These are phyloP conservation scores for Venturia oleaginea DNA, from an alignment of 2,329 filamentous ascomycete species.

Conservation along the genomic window DNA sequence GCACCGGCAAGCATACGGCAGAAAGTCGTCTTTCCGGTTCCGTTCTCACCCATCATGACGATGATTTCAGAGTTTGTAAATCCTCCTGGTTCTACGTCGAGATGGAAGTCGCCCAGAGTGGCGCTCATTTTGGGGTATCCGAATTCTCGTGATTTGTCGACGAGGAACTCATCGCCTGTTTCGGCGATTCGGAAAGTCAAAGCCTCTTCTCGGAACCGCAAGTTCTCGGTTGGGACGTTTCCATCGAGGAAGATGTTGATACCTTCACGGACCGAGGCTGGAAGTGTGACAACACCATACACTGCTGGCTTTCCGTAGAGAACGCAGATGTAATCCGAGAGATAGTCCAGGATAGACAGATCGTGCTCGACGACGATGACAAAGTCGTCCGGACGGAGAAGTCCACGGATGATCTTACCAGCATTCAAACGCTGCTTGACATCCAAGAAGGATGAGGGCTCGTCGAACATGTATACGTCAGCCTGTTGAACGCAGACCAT, in stretches of 20 bases:
- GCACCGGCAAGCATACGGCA: constrained; percentile 91
- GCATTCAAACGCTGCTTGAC: constrained; percentile 97
- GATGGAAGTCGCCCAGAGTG: constrained; percentile 79
- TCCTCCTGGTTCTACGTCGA: constrained; percentile 69
- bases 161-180: constrained; percentile 76
- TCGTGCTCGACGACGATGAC: constrained; percentile 99
- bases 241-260: constrained; percentile 99
- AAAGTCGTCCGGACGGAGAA: constrained; percentile 83
- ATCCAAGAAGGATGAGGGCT: constrained; percentile 97
- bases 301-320: constrained; percentile 92
- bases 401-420: constrained; percentile 81
- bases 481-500: constrained; percentile 92
- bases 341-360: constrained; percentile 94
- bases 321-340: constrained; percentile 96
- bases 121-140: constrained; percentile 86
- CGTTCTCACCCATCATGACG: constrained; percentile 99
- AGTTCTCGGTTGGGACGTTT: constrained; percentile 94
- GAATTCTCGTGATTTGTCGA: constrained; percentile 78
- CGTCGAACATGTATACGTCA: constrained; percentile 97
- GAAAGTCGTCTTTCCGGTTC: constrained; percentile 98
- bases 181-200: constrained; percentile 92
- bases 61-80: constrained; percentile 99
- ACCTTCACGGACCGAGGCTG: constrained; percentile 91
- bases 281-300: constrained; percentile 95
- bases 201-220: constrained; percentile 96